Percentiles rank a stretch among this genome's conserved stretches.
Evolutionary conservation across 2,329 filamentous ascomycete species (phyloP).

Genomic region (Botrytis fabae): DNA sequence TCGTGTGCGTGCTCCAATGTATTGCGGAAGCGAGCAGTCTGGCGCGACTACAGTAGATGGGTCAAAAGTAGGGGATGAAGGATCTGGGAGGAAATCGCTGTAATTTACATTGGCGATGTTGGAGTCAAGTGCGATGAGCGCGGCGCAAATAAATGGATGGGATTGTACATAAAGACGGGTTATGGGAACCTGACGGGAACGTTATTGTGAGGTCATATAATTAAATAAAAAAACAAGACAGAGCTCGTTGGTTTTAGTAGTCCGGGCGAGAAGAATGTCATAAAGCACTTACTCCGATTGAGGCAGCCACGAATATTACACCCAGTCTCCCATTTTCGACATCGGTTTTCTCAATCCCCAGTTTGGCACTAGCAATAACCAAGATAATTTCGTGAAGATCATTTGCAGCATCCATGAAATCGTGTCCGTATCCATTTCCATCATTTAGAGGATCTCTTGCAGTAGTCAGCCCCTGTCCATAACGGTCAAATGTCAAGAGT

Average conservation of each 20-base stretch:
- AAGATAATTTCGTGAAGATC: slow-evolving; percentile 40
- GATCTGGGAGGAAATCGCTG: slow-evolving; percentile 37
- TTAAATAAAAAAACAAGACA: too few species aligned
- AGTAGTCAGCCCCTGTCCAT: slow-evolving; percentile 36
- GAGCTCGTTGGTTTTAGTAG: neutral
- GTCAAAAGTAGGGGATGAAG: slow-evolving; percentile 36
- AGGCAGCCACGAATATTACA: slow-evolving; percentile 38
- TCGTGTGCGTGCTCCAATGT: slow-evolving; percentile 37
- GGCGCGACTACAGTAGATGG: slow-evolving; percentile 32
- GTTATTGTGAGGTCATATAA: neutral
- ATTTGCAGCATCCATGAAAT: slow-evolving; percentile 35
- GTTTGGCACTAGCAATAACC: slow-evolving; percentile 27
- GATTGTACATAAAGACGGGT: slow-evolving; percentile 39
- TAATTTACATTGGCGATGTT: slow-evolving; percentile 41
- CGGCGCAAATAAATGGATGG: slow-evolving; percentile 35
- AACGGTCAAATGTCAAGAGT: slow-evolving; percentile 42
- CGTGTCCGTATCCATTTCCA: slow-evolving; percentile 37
- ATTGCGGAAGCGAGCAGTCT: slow-evolving; percentile 37
- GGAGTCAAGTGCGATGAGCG: slow-evolving; percentile 41
- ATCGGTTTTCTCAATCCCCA: slow-evolving; percentile 20
- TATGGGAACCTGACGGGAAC: slow-evolving; percentile 29
- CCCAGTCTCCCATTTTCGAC: slow-evolving; percentile 27
- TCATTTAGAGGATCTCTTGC: slow-evolving; percentile 35
- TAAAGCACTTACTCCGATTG: slow-evolving; percentile 36
- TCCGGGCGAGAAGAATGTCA: neutral